A percentile compares a stretch with the other conserved stretches of the same genome.
Evolutionary conservation across 257 asterid genomes (phyloP).

Genomic region (Solanum clarkiae): DNA sequence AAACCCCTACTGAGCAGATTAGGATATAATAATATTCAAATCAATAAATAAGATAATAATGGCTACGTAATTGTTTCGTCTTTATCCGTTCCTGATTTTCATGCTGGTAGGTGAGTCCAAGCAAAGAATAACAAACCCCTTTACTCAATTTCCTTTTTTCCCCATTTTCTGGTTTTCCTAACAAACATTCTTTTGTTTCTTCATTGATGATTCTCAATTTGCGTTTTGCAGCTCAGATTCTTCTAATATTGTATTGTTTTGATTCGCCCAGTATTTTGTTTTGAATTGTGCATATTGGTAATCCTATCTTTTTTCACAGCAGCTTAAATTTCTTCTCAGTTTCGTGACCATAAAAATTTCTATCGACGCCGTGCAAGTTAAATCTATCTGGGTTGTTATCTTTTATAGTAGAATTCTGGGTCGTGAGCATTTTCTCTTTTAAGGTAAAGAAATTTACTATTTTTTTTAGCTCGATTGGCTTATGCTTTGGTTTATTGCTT

Average conservation of each 20-base stretch:
- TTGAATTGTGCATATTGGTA: not conserved
- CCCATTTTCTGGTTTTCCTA: not conserved
- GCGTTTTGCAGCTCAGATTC: slow-evolving; percentile 5
- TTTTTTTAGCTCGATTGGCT: not conserved
- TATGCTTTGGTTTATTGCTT: not conserved
- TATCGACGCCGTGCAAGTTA: slow-evolving; percentile 4
- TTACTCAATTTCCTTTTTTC: not conserved
- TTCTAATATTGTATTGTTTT: not conserved
- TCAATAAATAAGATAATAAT: not conserved
- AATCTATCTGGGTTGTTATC: slow-evolving; percentile 1
- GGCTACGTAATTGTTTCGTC: not conserved
- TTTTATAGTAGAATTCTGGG: slow-evolving; percentile 10
- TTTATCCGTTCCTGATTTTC: not conserved
- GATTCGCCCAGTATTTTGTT: not conserved
- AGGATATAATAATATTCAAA: not conserved
- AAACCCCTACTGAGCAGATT: not conserved
- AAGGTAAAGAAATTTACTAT: slow-evolving; percentile 1
- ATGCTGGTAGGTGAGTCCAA: slow-evolving; percentile 2
- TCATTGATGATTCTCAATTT: not conserved
- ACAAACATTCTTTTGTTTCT: not conserved
- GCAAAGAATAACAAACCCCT: slow-evolving; percentile 4
- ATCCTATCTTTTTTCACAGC: slow-evolving; percentile 20
- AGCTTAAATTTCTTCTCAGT: slow-evolving; percentile 2
- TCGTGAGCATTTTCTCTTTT: slow-evolving; percentile 3
- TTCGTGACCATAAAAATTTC: not conserved